These are phyloP conservation scores for Candida ulmi DNA, from an alignment of 805 yeast genomes.

Conservation along the genomic window DNA sequence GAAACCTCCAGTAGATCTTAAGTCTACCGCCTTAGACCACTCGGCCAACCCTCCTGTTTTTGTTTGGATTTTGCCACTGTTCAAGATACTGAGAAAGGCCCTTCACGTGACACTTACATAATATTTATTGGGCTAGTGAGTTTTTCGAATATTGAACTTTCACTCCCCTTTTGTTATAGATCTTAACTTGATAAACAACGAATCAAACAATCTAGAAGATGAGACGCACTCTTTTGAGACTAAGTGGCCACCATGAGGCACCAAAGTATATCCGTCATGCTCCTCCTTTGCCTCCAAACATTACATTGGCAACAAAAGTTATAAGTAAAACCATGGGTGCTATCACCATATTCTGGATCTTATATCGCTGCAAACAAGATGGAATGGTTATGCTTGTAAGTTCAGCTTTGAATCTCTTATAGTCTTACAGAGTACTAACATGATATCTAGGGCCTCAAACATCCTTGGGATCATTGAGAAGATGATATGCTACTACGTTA, in stretches of 20 bases:
- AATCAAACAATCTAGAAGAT: conserved; percentile 2
- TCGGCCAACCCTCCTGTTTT: conserved; percentile 1
- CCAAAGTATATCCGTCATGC: conserved; percentile 42
- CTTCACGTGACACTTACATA: not conserved
- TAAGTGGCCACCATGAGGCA: conserved; percentile 10
- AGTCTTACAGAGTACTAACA: no score
- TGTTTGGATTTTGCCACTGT: no score
- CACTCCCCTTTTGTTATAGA: not conserved
- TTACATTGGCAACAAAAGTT: conserved; percentile 49
- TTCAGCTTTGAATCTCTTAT: no score
- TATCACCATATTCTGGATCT: conserved; percentile 84
- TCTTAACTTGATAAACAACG: no score
- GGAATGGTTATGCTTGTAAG: conserved; percentile 52
- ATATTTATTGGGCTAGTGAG: no score
- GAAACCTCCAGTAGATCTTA: conserved; percentile 3
- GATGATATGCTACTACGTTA: no score
- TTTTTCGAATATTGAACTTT: no score
- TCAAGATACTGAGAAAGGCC: no score
- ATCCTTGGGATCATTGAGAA: conserved; percentile 35
- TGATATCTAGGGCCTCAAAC: conserved; percentile 28
- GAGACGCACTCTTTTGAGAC: conserved; percentile 9
- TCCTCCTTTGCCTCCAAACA: conserved; percentile 60
- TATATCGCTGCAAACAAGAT: conserved; percentile 74
- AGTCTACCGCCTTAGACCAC: conserved; percentile 3
- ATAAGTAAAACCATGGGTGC: conserved; percentile 72